A percentile compares a stretch with the other conserved stretches of the same genome.
These are phyloP conservation scores for Paspalum vaginatum DNA, from an alignment of 176 grass and related monocot genomes.

Conservation along the genomic window DNA sequence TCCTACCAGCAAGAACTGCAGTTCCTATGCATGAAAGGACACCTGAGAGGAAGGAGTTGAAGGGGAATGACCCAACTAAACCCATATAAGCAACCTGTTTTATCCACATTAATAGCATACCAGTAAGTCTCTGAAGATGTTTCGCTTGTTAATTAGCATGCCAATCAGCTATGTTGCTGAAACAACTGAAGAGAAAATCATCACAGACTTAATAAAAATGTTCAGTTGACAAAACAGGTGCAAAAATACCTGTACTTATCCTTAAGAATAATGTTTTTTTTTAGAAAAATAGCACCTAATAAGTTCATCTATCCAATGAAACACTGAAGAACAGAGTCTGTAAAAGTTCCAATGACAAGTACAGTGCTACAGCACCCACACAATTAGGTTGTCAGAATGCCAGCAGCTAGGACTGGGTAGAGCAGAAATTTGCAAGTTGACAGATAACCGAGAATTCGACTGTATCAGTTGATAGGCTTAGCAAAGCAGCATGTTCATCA, in stretches of 20 bases:
- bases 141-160: not conserved
- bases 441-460: not conserved
- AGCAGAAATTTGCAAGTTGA: not conserved
- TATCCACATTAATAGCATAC: not conserved
- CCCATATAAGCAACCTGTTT: conserved; percentile 75
- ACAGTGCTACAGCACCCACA: not conserved
- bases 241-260: not conserved
- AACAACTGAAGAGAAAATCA: not conserved
- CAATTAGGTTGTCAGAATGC: not conserved
- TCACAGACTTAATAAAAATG: not conserved
- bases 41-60: conserved; percentile 84
- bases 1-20: conserved; percentile 76
- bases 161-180: not conserved
- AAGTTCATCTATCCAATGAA: not conserved
- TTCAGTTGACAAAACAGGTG: not conserved
- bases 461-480: not conserved
- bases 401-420: not conserved
- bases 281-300: not conserved
- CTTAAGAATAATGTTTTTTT: not conserved
- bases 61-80: conserved; percentile 89
- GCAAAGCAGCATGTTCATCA: not conserved
- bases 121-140: conserved; percentile 1
- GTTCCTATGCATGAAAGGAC: conserved; percentile 85
- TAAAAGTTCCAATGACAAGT: not conserved
- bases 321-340: not conserved